Conservation (phyloP, 768 basidiomycete species). For the Tephrocybe sp. region DNA sequence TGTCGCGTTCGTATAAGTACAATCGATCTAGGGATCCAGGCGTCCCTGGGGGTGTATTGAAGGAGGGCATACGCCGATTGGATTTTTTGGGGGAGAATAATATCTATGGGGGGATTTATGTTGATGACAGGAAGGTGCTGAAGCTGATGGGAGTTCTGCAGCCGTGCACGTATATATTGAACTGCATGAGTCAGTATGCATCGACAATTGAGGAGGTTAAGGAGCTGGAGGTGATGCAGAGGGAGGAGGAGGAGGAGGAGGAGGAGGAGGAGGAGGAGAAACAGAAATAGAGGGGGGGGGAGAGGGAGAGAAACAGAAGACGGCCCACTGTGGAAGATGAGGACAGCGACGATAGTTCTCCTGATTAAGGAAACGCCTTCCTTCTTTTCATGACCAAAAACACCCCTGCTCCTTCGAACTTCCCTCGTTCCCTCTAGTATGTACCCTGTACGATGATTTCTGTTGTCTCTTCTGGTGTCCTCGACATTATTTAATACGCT, state of each 20-base stretch:
- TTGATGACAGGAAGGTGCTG: slow-evolving; percentile 43
- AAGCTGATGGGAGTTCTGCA: slow-evolving; percentile 45
- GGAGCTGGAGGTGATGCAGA: slow-evolving; percentile 43
- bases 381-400: too few relatives aligned
- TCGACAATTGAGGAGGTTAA: slow-evolving; percentile 50
- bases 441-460: too few relatives aligned
- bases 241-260: slow-evolving; percentile 8
- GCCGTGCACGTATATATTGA: slow-evolving; percentile 61
- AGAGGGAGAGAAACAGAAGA: neutral
- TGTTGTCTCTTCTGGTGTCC: too few relatives aligned
- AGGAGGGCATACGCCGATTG: slow-evolving; percentile 59
- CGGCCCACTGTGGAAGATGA: slow-evolving; percentile 11
- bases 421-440: too few relatives aligned
- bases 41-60: slow-evolving; percentile 70
- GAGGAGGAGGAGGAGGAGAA: slow-evolving; percentile 32
- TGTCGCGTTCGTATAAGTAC: slow-evolving; percentile 55
- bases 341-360: slow-evolving; percentile 4
- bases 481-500: too few relatives aligned
- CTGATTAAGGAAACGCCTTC: neutral
- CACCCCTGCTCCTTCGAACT: too few relatives aligned
- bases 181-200: slow-evolving; percentile 46
- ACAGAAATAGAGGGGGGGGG: too few relatives aligned
- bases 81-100: slow-evolving; percentile 65
- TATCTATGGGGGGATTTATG: slow-evolving; percentile 62
- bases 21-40: slow-evolving; percentile 65